Evolutionary conservation across 371 early-diverging fungal genomes (phyloP), one percentile per base, ranked within the genome.

Genomic region (Chytridium lagenaria): DNA sequence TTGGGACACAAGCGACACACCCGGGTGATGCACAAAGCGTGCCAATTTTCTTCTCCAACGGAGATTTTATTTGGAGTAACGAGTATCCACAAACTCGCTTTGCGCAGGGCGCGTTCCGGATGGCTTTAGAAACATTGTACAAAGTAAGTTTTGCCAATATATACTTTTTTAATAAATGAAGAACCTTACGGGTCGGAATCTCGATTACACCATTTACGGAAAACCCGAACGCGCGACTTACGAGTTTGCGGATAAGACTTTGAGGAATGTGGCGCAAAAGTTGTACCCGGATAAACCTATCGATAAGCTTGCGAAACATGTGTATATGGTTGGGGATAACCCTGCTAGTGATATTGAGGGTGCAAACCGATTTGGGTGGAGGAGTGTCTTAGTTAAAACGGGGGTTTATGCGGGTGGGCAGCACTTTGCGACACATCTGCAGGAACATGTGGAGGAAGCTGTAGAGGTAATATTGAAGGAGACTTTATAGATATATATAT

Each of bases 321-420:
- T 79, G 22, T 81, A 77, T 38, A 74, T 68, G 19, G 70, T 81
- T 39, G 82, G 82, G 22, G 75, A 81, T 49, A 81, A 81, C 51
- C 81, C 81, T 28, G 78, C 77, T 31, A 61, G 68, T 61, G 69
- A 71, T 49, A 67, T 75, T 73, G 85, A 87, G 5, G 95, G 96
- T 0, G 96, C 96, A 3, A 93, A 93, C 73, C 82, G 74, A 0
- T 86, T 91, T 70, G 94, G 94, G 0, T 95, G 95, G 95, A 81
- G 87, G 1, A 90, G 91, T 28, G 77, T 94, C 12, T 77, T 95
- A 33, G 95, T 95, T 23, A 84, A 89, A 57, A 95, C 96, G 0
- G 96, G 96, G 37, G 91, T 95, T 1, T 67, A 90, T 88, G 50
- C 75, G 76, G 49, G 80, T 71, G 23, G 88, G 84, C 5, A 80